phyloP scores from a whole-genome alignment of 2,329 filamentous ascomycete species.

The Didymella pomorum region DNA sequence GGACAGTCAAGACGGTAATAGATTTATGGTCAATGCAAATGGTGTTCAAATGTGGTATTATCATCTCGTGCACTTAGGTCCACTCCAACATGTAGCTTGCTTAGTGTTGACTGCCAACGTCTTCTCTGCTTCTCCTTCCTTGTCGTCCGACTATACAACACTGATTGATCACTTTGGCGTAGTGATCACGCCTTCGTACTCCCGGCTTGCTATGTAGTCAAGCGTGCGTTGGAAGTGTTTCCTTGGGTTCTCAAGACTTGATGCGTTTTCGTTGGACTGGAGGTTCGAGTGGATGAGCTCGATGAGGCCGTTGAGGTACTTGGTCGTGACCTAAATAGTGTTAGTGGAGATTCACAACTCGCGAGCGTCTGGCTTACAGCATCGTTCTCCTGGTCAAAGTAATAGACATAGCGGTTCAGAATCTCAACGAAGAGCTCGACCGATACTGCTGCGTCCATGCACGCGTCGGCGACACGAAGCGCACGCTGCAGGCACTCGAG shows the following conservation, averaged over 20 bases:
- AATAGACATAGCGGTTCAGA: constrained; percentile 97
- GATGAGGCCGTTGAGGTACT: constrained; percentile 97
- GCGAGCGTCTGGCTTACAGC: constrained; percentile 64
- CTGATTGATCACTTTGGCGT: constrained; percentile 58
- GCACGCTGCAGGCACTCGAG: constrained; percentile 95
- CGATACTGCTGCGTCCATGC: constrained; percentile 97
- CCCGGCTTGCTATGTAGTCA: constrained; percentile 89
- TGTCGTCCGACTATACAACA: neutral
- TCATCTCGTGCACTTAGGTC: constrained; percentile 1
- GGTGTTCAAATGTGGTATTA: constrained; percentile 3
- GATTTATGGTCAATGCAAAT: neutral
- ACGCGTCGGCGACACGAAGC: constrained; percentile 94
- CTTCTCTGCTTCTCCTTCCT: neutral
- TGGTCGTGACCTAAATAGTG: constrained; percentile 78
- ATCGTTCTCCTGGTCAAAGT: constrained; percentile 99
- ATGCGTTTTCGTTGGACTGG: constrained; percentile 81
- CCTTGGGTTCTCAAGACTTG: constrained; percentile 84
- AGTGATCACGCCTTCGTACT: constrained; percentile 90
- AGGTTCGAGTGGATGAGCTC: constrained; percentile 98
- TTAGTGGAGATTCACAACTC: constrained; percentile 5
- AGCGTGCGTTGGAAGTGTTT: constrained; percentile 95
- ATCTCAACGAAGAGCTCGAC: constrained; percentile 99
- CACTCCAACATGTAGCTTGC: constrained; percentile 1
- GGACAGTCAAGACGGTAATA: neutral
- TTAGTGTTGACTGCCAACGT: constrained; percentile 2